Evolutionary conservation across 169 alveolate genomes (phyloP).

Genomic region (Eimeria acervulina): DNA sequence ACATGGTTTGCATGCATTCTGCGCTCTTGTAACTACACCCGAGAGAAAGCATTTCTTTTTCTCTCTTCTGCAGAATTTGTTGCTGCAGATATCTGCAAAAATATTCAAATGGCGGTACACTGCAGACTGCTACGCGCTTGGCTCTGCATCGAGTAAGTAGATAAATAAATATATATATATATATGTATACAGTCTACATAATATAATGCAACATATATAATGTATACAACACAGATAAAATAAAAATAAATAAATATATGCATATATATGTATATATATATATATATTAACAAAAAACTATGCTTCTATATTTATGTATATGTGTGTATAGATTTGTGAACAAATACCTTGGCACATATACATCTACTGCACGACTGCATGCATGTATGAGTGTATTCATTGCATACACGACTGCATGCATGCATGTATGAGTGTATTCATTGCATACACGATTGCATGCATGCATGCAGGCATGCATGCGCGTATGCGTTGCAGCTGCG

Average conservation of each 20-base stretch:
- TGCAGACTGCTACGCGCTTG: constrained; percentile 34
- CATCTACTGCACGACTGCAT: neutral
- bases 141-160: constrained; percentile 49
- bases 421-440: neutral
- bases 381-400: neutral
- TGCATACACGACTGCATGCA: neutral
- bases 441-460: neutral
- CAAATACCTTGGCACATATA: too few relatives aligned
- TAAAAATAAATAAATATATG: too few relatives aligned
- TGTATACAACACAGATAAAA: too few relatives aligned
- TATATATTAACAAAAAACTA: too few relatives aligned
- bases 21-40: constrained; percentile 45
- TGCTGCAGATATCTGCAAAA: constrained; percentile 49
- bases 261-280: too few relatives aligned
- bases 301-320: too few relatives aligned
- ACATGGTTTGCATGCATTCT: constrained; percentile 60
- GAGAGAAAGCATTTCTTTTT: constrained; percentile 18
- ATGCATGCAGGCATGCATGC: neutral
- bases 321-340: neutral
- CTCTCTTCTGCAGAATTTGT: constrained; percentile 37
- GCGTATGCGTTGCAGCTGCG: constrained; percentile 7
- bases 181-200: neutral
- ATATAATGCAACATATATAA: too few relatives aligned
- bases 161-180: too few relatives aligned
- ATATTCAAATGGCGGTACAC: constrained; percentile 2